A percentile compares a stretch with the other conserved stretches of the same genome.
Evolutionary conservation across 768 basidiomycete genomes (phyloP).

Genomic region (Auricularia auricula-judae): DNA sequence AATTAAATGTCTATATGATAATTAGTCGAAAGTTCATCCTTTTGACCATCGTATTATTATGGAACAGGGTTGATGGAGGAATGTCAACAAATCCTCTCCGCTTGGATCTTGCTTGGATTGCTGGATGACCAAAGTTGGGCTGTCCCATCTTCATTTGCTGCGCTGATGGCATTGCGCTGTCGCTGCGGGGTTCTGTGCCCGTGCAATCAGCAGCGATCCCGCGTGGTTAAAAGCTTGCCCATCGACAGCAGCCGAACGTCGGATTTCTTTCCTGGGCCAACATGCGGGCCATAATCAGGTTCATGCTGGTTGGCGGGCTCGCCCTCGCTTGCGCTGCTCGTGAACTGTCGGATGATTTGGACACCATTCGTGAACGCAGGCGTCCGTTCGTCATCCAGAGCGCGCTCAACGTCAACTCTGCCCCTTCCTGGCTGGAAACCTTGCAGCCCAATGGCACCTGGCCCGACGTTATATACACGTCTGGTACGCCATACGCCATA

Average conservation of each 20-base stretch:
- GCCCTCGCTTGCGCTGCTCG: not conserved
- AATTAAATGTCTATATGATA: no score
- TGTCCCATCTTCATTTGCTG: no score
- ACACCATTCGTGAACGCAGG: not conserved
- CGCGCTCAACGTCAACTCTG: not conserved
- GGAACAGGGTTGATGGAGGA: no score
- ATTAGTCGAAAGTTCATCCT: no score
- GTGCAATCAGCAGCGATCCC: no score
- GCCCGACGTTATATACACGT: not conserved
- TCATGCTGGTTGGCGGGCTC: not conserved
- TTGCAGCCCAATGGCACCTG: not conserved
- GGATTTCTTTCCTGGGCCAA: not conserved
- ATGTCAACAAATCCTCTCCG: no score
- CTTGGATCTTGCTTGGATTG: no score
- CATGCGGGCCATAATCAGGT: not conserved
- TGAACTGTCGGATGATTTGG: not conserved
- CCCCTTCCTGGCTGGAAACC: not conserved
- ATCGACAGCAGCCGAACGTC: not conserved
- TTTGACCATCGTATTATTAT: no score
- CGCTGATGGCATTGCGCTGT: no score
- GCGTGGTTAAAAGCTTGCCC: no score
- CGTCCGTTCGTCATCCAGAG: not conserved
- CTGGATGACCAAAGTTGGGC: no score
- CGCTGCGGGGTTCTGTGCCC: no score
- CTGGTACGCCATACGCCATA: not conserved